Base-by-base conservation (phyloP, 768 basidiomycete species). In the Phylloporus scabripes region DNA sequence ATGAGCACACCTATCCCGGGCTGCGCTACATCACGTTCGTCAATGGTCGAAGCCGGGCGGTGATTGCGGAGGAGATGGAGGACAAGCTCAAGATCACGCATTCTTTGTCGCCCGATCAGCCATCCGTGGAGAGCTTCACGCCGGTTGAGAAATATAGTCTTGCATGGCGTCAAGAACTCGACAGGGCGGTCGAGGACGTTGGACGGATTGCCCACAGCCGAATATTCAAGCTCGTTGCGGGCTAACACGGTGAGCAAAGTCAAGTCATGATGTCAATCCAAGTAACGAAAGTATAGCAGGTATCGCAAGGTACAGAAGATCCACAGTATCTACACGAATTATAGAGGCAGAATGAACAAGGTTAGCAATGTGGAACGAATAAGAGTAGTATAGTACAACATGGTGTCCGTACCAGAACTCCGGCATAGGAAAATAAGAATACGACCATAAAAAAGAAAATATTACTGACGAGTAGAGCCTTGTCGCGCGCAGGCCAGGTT, bases 21-120 rank as follows among this genome's bases (percentile, higher is more conserved):
- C 63, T 96, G 54, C 77, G 87, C 17, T 95, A 92, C 61, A 89
- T 96, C 69, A 93, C 91, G 5, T 96, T 93, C 60, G 93, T 95
- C 34, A 91, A 92, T 60, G 89, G 90, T 29, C 78, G 92, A 50
- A 78, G 79, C 52, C 74, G 92, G 33, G 76, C 76, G 29, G 75
- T 65, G 40, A 83, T 96, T 56, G 83, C 80, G 33, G 74, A 80
- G 56, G 90, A 93, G 70, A 85, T 96, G 77, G 89, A 93, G 65
- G 74, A 72, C 49, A 73, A 72, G 46, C 70, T 94, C 29, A 74
- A 70, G 4, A 61, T 82, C 12, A 61, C 67, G 42, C 80, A 78
- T 62, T 78, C 78, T 12, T 59, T 79, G 43, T 75, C 71, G 20
- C 65, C 76, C 8, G 44, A 61, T 28, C 29, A 60, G 42, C 66